phyloP scores from a whole-genome alignment of 352 stramenopile genomes.

The Phytopythium aichiense region DNA sequence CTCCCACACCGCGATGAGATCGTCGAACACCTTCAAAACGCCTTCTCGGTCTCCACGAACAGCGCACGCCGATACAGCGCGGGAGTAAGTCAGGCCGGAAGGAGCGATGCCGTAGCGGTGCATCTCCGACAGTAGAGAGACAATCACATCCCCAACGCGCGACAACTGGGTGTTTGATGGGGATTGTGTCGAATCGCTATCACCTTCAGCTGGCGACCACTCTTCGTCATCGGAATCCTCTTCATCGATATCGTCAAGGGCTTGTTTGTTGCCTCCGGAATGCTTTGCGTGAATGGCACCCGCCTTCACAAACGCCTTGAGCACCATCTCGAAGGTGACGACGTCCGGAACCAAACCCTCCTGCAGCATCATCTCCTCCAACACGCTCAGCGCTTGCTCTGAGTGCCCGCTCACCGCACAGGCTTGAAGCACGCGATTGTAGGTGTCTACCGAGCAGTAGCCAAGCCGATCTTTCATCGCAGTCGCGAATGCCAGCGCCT shows the following conservation, averaged over 20 bases:
- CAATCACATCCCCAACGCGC: slow-evolving; percentile 11
- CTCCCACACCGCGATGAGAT: slow-evolving; percentile 12
- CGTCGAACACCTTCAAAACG: slow-evolving; percentile 35
- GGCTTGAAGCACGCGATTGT: slow-evolving; percentile 55
- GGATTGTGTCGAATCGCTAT: background rate
- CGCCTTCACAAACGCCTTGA: slow-evolving; percentile 44
- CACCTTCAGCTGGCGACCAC: slow-evolving; percentile 5
- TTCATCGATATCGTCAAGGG: slow-evolving; percentile 14
- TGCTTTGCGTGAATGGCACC: slow-evolving; percentile 14
- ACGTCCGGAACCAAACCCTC: slow-evolving; percentile 26
- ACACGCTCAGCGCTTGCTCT: slow-evolving; percentile 33
- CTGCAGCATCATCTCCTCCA: slow-evolving; percentile 32
- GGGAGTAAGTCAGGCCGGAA: slow-evolving; percentile 23
- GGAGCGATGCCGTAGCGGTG: slow-evolving; percentile 7
- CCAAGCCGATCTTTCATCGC: slow-evolving; percentile 47
- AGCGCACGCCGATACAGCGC: slow-evolving; percentile 33
- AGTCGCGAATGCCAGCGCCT: slow-evolving; percentile 31
- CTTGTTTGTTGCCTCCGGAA: slow-evolving; percentile 16
- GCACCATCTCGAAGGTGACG: slow-evolving; percentile 50
- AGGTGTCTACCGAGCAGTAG: slow-evolving; percentile 30
- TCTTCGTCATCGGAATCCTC: slow-evolving; percentile 12
- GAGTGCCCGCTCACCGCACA: slow-evolving; percentile 38
- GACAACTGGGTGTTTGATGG: background rate
- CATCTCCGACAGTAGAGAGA: slow-evolving; percentile 34
- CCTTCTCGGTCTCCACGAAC: slow-evolving; percentile 34